Conservation (phyloP, 768 basidiomycete genomes). For the Leccinum olivaceopallidum region DNA sequence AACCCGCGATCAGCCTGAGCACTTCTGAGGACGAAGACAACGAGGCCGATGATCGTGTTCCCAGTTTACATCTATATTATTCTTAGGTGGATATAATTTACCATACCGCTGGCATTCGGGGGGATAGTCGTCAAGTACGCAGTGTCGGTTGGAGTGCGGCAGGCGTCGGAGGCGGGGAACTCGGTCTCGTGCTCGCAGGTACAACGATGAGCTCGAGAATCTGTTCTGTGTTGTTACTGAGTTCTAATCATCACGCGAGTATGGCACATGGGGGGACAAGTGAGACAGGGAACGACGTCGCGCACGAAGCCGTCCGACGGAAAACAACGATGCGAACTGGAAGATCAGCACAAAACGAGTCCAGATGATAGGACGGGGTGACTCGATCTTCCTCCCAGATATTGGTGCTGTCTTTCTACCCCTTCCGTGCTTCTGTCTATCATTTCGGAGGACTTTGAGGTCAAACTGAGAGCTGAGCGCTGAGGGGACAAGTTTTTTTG, state of each 20-base stretch:
- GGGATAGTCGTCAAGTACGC: too few species aligned
- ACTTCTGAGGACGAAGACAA: not conserved
- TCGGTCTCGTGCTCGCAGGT: constrained; percentile 20
- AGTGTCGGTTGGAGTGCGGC: too few species aligned
- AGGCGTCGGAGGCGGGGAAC: too few species aligned
- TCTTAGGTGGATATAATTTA: too few species aligned
- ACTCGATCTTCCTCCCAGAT: constrained; percentile 41
- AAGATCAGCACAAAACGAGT: constrained; percentile 12
- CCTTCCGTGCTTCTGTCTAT: constrained; percentile 37
- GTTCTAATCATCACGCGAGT: not conserved
- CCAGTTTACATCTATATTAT: not conserved
- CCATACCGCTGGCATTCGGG: not conserved
- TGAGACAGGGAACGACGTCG: not conserved
- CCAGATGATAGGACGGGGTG: not conserved
- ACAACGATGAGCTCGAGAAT: constrained; percentile 66
- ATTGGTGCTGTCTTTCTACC: constrained; percentile 39
- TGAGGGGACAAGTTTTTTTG: too few species aligned
- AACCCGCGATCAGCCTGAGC: too few species aligned
- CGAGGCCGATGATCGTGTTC: not conserved
- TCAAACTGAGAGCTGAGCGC: too few species aligned
- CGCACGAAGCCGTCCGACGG: not conserved
- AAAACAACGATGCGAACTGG: constrained; percentile 6
- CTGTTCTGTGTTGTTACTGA: constrained; percentile 58
- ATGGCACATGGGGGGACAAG: not conserved
- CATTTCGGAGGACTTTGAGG: not conserved